Base-by-base conservation (phyloP, 371 early-diverging fungal genomes). In the Mortierella sp. region DNA sequence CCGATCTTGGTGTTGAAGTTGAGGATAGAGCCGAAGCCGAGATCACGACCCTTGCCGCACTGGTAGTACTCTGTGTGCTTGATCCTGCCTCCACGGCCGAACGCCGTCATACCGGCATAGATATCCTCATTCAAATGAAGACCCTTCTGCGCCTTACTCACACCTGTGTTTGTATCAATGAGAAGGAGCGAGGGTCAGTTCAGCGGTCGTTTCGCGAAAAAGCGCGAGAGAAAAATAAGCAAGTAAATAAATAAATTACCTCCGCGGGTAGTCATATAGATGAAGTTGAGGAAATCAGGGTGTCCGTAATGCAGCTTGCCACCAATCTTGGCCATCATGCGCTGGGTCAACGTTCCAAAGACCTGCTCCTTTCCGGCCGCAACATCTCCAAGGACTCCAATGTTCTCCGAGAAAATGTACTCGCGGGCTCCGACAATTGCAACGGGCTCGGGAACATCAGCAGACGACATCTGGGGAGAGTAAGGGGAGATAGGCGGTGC, bases 121-220 rank as follows among this genome's bases (percentile, higher is more conserved):
- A 97, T 96, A 88, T 97, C 97, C 84, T 97, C 97, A 84, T 97
- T 97, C 75, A 97, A 90, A 76, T 96, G 96, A 48, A 97, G 90
- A 19, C 96, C 97, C 83, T 95, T 96, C 82, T 96, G 97, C 19
- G 96, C 97, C 87, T 97, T 97, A 57, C 94, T 93, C 53, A 97
- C 93, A 78, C 94, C 90, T 89, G 57, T 59, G 54, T 21, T 59
- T 14, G 28, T 10, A 34, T 3, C 14, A 34, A 1, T 8, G 57
- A 55, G 28, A 55, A 9, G 43, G 26, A 3, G 28, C 3, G 28
- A 28, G 26, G 9, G 64, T 64, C 9, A 37, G 64, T 37, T 1
- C 9, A 16, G 40, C 28, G 28, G 13, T 59, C 1, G 5, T 5
- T 16, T 31, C 11, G 26, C 31, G 11, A 34, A 26, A 24, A 40